Evolutionary conservation across 306 rosid species (phyloP).

Genomic region (Malus orientalis): DNA sequence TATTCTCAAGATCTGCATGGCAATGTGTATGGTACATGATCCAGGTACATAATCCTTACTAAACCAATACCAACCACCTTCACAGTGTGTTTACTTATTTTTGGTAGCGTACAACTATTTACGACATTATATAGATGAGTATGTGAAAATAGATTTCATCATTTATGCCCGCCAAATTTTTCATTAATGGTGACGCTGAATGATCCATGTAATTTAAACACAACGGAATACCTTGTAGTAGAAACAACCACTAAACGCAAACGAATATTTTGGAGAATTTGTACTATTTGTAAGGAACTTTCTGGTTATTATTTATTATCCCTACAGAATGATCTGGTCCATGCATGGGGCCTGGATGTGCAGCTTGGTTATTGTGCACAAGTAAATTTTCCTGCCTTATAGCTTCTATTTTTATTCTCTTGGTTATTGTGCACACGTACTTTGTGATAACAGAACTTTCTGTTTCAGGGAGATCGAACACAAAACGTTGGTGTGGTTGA

Average conservation of each 20-base stretch:
- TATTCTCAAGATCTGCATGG: slow-evolving; percentile 77
- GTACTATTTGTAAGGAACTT: not conserved
- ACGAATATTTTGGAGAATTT: not conserved
- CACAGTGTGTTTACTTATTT: not conserved
- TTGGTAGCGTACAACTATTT: not conserved
- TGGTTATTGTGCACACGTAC: not conserved
- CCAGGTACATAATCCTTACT: slow-evolving; percentile 48
- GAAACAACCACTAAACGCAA: not conserved
- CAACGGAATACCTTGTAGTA: not conserved
- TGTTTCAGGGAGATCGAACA: slow-evolving; percentile 67
- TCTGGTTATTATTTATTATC: slow-evolving; percentile 13
- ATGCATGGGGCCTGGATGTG: slow-evolving; percentile 90
- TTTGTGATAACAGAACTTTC: slow-evolving; percentile 14
- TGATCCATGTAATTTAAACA: not conserved
- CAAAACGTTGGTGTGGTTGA: slow-evolving; percentile 78
- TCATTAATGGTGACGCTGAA: not conserved
- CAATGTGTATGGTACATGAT: slow-evolving; percentile 83
- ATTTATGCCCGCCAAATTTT: not conserved
- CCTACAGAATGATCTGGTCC: slow-evolving; percentile 88
- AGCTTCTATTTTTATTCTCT: slow-evolving; percentile 2
- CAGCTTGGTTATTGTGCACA: slow-evolving; percentile 92
- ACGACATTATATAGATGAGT: not conserved
- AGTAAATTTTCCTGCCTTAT: slow-evolving; percentile 35
- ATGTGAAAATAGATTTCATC: not conserved
- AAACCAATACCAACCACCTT: not conserved